Evolutionary conservation across 345 rosid genomes (phyloP), one percentile per base, ranked within the genome.

Genomic region (Eucalyptus erythrocorys): DNA sequence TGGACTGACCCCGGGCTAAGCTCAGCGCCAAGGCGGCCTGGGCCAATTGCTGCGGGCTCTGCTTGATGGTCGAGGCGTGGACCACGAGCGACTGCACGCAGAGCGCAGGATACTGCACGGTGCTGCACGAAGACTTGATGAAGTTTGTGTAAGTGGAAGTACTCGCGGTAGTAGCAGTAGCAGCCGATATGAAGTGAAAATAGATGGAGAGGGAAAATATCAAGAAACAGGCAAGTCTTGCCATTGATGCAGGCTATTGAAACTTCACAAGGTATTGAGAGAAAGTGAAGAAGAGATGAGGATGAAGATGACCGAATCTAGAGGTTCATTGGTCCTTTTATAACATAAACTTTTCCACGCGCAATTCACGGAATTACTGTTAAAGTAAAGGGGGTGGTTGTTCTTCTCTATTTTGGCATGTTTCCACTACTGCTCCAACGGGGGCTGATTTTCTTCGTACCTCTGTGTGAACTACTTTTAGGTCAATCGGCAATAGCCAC

Each of bases 21-120:
- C 97, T 97, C 66, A 95, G 97, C 13, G 94, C 87, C 91, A 97
- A 89, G 89, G 99, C 99, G 1, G 98, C 94, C 89, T 93, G 94
- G 48, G 97, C 95, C 89, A 97, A 59, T 48, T 95, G 96, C 59
- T 87, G 89, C 2, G 95, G 98, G 90, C 94, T 96, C 59, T 91
- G 90, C 37, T 94, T 94, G 89, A 97, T 96, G 24, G 93, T 26
- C 61, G 92, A 66, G 76, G 99, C 95, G 27, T 91, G 92, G 55
- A 87, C 85, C 3, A 94, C 91, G 68, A 97, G 96, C 37, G 98
- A 94, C n/a, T 93, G 91, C 86, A 95, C 90, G 14, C 99, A 97
- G 3, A 95, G 86, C 37, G 93, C 89, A 7, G 99, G 99, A 90
- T 94, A 96, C 13, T 93, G 89, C 8, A 97, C 94, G 92, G 94